Conservation (phyloP, 2,329 filamentous ascomycete species). For the Didymella arachidicola region DNA sequence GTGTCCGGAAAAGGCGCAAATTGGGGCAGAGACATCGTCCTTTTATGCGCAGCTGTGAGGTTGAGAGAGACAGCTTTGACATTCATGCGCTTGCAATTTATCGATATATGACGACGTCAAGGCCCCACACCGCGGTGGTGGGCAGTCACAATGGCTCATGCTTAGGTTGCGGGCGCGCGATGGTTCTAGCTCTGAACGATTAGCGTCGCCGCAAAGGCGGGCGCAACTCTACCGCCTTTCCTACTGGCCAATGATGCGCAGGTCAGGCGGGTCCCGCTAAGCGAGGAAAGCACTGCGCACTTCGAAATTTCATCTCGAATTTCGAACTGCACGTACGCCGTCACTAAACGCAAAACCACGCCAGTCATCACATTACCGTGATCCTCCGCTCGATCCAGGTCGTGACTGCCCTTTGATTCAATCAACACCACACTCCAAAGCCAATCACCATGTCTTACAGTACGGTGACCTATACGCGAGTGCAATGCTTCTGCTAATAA, state of each 20-base stretch:
- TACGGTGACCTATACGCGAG: constrained; percentile 21
- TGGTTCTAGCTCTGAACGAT: not conserved
- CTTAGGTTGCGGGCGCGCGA: constrained; percentile 7
- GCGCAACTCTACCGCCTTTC: constrained; percentile 4
- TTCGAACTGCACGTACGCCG: constrained; percentile 39
- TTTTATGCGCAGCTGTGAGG: constrained; percentile 4
- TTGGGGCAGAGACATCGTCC: constrained; percentile 65
- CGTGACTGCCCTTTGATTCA: constrained; percentile 54
- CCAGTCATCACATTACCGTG: constrained; percentile 64
- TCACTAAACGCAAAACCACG: constrained; percentile 39
- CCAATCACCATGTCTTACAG: constrained; percentile 49
- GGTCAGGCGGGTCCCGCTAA: not conserved
- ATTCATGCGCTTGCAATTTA: constrained; percentile 16
- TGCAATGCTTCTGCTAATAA: constrained; percentile 22
- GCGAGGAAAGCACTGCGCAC: not conserved
- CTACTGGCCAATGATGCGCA: not conserved
- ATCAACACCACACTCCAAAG: constrained; percentile 33
- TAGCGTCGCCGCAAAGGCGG: constrained; percentile 9
- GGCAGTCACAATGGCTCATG: constrained; percentile 41
- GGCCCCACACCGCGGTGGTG: constrained; percentile 18
- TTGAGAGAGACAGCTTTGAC: not conserved
- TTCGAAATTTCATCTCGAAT: constrained; percentile 23
- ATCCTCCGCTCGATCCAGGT: constrained; percentile 55
- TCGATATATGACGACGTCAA: constrained; percentile 23
- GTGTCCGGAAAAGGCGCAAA: constrained; percentile 80